These are phyloP conservation scores for Nitzschia putrida DNA, from an alignment of 108 stramenopile genomes.

Conservation along the genomic window DNA sequence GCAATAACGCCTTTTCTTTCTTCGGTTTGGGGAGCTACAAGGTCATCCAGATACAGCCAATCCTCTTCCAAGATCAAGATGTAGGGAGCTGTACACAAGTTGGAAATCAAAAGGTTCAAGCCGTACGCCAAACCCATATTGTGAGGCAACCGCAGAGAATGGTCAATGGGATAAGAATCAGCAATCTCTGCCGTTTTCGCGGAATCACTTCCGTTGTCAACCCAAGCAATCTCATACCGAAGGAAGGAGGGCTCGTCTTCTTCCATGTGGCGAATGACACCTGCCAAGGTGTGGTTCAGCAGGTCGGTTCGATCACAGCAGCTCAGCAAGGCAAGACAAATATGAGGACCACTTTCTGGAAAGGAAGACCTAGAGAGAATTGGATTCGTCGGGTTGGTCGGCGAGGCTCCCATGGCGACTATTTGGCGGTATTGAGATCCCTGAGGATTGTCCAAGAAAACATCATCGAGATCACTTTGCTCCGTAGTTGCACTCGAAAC, in stretches of 20 bases:
- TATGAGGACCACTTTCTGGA: constrained; percentile 38
- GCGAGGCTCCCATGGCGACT: constrained; percentile 6
- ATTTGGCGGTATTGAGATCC: constrained; percentile 18
- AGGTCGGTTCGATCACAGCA: constrained; percentile 50
- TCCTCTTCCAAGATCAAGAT: constrained; percentile 53
- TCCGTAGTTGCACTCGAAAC: too few relatives aligned
- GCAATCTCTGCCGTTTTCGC: constrained; percentile 22
- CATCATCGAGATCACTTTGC: not conserved
- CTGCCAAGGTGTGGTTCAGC: constrained; percentile 48
- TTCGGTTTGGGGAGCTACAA: constrained; percentile 37
- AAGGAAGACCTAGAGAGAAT: constrained; percentile 1
- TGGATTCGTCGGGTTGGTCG: constrained; percentile 8
- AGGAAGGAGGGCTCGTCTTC: constrained; percentile 47
- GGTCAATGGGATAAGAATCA: constrained; percentile 47
- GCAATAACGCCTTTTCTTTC: constrained; percentile 40
- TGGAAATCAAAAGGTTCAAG: constrained; percentile 46
- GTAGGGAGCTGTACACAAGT: constrained; percentile 51
- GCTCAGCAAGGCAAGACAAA: constrained; percentile 50
- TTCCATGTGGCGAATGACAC: constrained; percentile 55
- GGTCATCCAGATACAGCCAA: constrained; percentile 53
- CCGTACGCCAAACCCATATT: constrained; percentile 52
- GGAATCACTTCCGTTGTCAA: constrained; percentile 42
- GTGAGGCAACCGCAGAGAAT: constrained; percentile 32
- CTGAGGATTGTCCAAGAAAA: constrained; percentile 6
- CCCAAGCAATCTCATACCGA: constrained; percentile 57